phyloP scores from a whole-genome alignment of 805 yeast species.

The Nakazawaea anatomiae region DNA sequence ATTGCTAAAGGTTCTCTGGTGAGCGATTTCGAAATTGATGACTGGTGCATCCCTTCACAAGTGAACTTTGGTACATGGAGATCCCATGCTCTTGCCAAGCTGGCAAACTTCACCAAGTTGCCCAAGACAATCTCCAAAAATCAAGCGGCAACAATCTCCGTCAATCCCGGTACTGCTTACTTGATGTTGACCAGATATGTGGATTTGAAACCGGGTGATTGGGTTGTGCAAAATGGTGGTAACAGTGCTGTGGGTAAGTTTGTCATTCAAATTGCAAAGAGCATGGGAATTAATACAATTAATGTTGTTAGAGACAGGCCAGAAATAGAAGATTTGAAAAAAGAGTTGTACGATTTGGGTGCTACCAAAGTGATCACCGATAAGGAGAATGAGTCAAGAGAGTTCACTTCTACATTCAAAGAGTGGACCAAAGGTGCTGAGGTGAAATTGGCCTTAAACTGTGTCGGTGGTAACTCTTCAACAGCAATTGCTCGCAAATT shows the following conservation, averaged over 20 bases:
- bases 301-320: constrained; percentile 86
- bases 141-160: constrained; percentile 85
- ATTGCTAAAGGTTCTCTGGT: constrained; percentile 60
- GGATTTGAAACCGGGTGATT: constrained; percentile 62
- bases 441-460: constrained; percentile 78
- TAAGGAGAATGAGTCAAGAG: constrained; percentile 67
- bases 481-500: constrained; percentile 81
- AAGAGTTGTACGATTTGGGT: constrained; percentile 59
- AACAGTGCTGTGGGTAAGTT: constrained; percentile 92
- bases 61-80: constrained; percentile 95
- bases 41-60: constrained; percentile 78
- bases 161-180: constrained; percentile 90
- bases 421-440: constrained; percentile 43
- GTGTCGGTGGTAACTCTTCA: constrained; percentile 88
- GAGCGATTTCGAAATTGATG: constrained; percentile 51
- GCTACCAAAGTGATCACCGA: constrained; percentile 91
- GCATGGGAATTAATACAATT: constrained; percentile 75
- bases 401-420: constrained; percentile 56
- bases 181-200: constrained; percentile 74
- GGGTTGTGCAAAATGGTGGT: constrained; percentile 96
- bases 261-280: constrained; percentile 81
- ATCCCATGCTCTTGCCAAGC: constrained; percentile 56
- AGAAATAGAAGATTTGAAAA: constrained; percentile 52
- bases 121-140: constrained; percentile 46
- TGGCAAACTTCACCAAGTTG: constrained; percentile 50